A percentile compares a stretch with the other conserved stretches of the same genome.
phyloP scores from a whole-genome alignment of 495 filamentous ascomycete species.

The Podospora comata region DNA sequence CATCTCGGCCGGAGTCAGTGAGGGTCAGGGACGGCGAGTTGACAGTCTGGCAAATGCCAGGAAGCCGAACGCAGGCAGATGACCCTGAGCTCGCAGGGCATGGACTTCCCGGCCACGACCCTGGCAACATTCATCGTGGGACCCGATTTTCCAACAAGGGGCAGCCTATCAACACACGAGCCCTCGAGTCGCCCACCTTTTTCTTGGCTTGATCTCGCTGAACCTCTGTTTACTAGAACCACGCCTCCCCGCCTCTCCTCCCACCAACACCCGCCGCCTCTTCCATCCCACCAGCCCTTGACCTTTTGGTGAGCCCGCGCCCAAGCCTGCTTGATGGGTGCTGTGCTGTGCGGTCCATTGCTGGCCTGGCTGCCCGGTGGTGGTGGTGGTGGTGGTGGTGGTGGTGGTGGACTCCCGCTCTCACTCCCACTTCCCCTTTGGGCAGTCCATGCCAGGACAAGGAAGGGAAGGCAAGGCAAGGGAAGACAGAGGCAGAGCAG shows the following conservation, averaged over 20 bases:
- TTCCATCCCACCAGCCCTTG: too few species aligned
- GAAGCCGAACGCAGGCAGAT: neutral
- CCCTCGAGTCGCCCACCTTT: constrained; percentile 4
- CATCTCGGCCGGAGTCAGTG: constrained; percentile 8
- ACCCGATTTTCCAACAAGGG: constrained; percentile 10
- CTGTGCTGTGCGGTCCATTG: neutral
- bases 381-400: neutral
- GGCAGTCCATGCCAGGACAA: neutral
- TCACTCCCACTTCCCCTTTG: constrained; percentile 1
- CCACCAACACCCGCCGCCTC: neutral
- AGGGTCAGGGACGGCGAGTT: neutral
- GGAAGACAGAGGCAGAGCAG: too few species aligned
- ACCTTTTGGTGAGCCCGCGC: too few species aligned
- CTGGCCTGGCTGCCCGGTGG: neutral
- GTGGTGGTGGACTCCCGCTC: neutral
- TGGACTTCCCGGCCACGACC: constrained; percentile 5
- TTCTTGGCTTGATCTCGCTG: neutral
- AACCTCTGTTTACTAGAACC: neutral
- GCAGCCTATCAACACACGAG: constrained; percentile 9
- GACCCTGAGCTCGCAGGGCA: neutral
- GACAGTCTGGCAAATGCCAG: neutral
- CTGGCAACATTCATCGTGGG: constrained; percentile 3
- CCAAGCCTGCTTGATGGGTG: too few species aligned
- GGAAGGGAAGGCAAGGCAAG: too few species aligned
- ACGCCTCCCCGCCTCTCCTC: constrained; percentile 3